Evolutionary conservation across 805 yeast genomes (phyloP), one percentile per base, ranked within the genome.

Genomic region (Ogataea methanolica): DNA sequence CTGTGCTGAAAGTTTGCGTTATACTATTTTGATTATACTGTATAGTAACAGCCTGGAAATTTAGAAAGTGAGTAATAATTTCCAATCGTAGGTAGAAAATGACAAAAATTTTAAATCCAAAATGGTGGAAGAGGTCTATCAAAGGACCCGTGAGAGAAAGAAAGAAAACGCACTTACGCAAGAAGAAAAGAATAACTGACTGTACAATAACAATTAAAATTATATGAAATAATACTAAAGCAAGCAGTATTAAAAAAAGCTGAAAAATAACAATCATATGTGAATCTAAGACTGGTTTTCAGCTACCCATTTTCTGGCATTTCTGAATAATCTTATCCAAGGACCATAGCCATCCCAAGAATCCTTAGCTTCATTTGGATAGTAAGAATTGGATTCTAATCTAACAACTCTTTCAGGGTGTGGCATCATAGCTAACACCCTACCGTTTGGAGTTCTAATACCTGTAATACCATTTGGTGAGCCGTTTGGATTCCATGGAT

Each of bases 381-480:
- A 88, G 82, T 88, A 92, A 4, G 97, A 89, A 72, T 92, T 92
- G 47, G 95, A 74, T 68, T 88, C 96, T 63, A 83, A 74, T 71
- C 97, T 79, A 48, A 83, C 76, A 44, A 88, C 94, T 72, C 99
- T 88, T 71, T 94, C 99, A 22, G 99, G 99, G 67, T 94, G 99
- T 41, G 99, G 99, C 99, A 94, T 94, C 90, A 94, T 81, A 5
- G 97, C 97, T 59, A 94, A 74, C 3, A 94, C 97, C 67, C 99
- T 83, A 54, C 98, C 98, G 63, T 88, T 89, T 45, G 89, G 88
- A 45, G 91, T 82, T 53, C 85, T 76, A 47, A 94, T 80, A 75
- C 97, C 99, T 36, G 97, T 86, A 59, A 94, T 88, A 69, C 96
- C 97, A 46, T 78, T 79, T 39, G 94, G 88, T 14, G 97, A 88